phyloP scores from a whole-genome alignment of 2,329 filamentous ascomycete genomes.

The Trichoderma hamatum region DNA sequence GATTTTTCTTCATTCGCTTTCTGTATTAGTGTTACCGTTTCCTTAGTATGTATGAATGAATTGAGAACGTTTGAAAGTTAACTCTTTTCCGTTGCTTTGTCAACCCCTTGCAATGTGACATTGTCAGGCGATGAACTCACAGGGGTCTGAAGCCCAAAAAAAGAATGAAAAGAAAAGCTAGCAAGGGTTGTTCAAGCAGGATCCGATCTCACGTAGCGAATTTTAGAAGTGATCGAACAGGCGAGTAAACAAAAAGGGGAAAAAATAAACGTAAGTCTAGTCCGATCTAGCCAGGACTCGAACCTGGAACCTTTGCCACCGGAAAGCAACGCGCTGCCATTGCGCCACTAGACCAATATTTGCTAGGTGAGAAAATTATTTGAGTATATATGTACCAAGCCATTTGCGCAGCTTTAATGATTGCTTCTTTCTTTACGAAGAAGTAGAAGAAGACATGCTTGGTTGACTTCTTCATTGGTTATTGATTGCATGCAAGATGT shows the following conservation, averaged over 20 bases:
- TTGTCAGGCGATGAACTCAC: neutral
- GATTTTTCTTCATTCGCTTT: constrained; percentile 12
- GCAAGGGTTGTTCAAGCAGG: neutral
- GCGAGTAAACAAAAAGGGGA: neutral
- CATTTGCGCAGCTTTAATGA: neutral
- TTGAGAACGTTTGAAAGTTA: neutral
- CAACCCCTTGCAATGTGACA: constrained; percentile 4
- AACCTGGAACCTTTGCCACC: constrained; percentile 43
- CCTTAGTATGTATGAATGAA: constrained; percentile 18
- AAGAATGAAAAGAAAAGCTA: neutral
- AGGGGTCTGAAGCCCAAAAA: constrained; percentile 4
- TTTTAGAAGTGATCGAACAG: neutral
- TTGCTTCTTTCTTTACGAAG: neutral
- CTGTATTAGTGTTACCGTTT: constrained; percentile 11
- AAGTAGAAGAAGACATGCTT: neutral
- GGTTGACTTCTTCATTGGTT: neutral
- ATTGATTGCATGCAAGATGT: too few species aligned
- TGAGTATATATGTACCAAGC: neutral
- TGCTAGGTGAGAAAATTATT: neutral
- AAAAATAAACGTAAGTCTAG: constrained; percentile 5
- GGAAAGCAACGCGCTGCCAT: constrained; percentile 38
- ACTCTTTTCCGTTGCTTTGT: neutral
- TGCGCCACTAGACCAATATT: constrained; percentile 25
- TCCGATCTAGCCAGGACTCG: constrained; percentile 39
- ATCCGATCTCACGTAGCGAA: neutral